Percentiles rank a stretch among this genome's conserved stretches.
These are phyloP conservation scores for Flaveria robusta DNA, from an alignment of 129 eudicot genomes.

Conservation along the genomic window DNA sequence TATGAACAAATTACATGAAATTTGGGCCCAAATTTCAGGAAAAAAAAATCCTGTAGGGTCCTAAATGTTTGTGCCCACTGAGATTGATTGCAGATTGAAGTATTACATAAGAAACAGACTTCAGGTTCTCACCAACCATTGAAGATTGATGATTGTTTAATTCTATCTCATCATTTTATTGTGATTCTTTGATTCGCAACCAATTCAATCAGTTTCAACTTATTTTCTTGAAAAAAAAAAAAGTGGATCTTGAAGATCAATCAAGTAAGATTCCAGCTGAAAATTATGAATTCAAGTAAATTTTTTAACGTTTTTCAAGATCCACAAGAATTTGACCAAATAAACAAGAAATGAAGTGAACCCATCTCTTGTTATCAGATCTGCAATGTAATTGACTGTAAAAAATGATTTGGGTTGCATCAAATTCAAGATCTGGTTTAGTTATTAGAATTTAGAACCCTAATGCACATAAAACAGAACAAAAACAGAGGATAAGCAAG, in stretches of 20 bases:
- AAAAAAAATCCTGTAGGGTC: constrained; percentile 48
- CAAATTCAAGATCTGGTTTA: constrained; percentile 36
- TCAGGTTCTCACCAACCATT: constrained; percentile 45
- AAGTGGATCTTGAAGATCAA: constrained; percentile 18
- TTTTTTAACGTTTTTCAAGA: neutral
- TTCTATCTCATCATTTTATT: no score
- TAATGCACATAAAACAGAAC: constrained; percentile 4
- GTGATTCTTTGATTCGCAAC: constrained; percentile 29
- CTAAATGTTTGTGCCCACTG: constrained; percentile 44
- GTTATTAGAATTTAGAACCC: constrained; percentile 16
- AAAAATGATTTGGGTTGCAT: constrained; percentile 2
- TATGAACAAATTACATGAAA: constrained; percentile 53
- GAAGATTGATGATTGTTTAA: neutral
- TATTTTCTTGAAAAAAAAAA: neutral
- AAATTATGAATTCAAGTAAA: no score
- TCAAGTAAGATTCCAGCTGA: no score
- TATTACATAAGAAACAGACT: constrained; percentile 29
- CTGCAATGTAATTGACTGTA: constrained; percentile 19
- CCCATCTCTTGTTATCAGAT: constrained; percentile 33
- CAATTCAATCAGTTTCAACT: constrained; percentile 16
- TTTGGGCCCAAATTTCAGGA: constrained; percentile 46
- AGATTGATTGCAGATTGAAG: constrained; percentile 33
- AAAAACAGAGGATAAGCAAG: constrained; percentile 31
- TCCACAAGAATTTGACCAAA: neutral
- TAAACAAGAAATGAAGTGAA: constrained; percentile 26